Evolutionary conservation across 1,284 basidiomycete species (phyloP), one percentile per base, ranked within the genome.

Genomic region (Porogramme epimiltina): DNA sequence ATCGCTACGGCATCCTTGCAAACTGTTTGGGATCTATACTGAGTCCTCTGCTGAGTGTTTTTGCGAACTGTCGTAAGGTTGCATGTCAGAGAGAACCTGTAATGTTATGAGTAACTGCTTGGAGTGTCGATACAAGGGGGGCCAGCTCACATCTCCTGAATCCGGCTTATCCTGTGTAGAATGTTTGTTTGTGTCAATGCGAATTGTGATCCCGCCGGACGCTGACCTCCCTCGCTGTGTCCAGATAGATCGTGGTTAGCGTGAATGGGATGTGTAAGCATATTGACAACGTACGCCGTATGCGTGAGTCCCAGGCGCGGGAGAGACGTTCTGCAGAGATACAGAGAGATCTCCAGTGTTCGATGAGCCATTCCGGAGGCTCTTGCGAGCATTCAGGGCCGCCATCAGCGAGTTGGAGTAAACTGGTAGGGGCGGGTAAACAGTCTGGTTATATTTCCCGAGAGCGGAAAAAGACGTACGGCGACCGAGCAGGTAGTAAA

Each of bases 401-500:
- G 78, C 79, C 36, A 82, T 70, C 22, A 81, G 66, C 20, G 79
- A 80, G 62, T 81, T 82, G 47, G 74, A 75, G 59, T 82, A 81
- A 23, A 81, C 79, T 81, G 18, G 5, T 37, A 20, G 19, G 38
- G n/a, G n/a, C n/a, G n/a, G n/a, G n/a, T n/a, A n/a, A 13, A 15
- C 10, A 23, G 45, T 3, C 24, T 9, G 24, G 34, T 2, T 41
- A 15, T 19, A 2, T 47, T 42, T n/a, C 55, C 34, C 51, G n/a
- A n/a, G n/a, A n/a, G n/a, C n/a, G n/a, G n/a, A n/a, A n/a, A n/a
- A 4, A 25, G 31, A 31, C 39, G 20, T 36, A 80, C 79, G 60
- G 59, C 79, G 72, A 54, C 81, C 80, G 33, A 82, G 65, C 51
- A 74, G 74, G 69, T 81, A 82, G 65, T 78, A 82, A 66, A 82